Evolutionary conservation across 1,139 yeast genomes (phyloP), one percentile per base, ranked within the genome.

Genomic region (Pichia sp.): DNA sequence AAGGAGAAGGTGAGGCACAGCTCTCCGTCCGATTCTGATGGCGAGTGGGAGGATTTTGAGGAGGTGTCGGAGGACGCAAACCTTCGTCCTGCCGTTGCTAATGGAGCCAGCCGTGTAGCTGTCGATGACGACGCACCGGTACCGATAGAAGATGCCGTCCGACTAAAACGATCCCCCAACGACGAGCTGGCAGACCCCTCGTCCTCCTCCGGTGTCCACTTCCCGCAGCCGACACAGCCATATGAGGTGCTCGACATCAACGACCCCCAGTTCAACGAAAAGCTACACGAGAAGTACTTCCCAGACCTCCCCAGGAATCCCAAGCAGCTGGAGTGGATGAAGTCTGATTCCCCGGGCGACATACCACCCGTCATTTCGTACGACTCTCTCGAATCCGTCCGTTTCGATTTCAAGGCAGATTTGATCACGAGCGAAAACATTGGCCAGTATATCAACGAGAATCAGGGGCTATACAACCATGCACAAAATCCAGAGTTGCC

Each of bases 321-420:
- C 0, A 84, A 82, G 44, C 87, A 89, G 64, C 70, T 95, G 55
- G 87, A 92, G 54, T 93, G 99, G 99, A 92, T 92, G 97, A 77
- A 81, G 56, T 6, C 44, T 1, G 42, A 34, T 2, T 88, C 90
- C 1, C 61, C 78, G 34, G 74, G 74, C 13, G 36, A 36, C 4
- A 62, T 76, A 1, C 72, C 77, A 2, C 52, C 57, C 0, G 61
- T 64, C 7, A 58, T 70, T 4, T 73, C 82, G 0, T 84, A 85
- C 59, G 86, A 84, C 50, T 81, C 85, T 23, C 79, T 85, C 1
- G 72, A 83, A 0, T 85, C 88, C 57, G 75, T 93, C 70, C 74
- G 99, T 59, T 95, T 93, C 67, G 97, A 93, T 65, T 92, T 93
- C 69, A 76, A 82, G 56, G 99, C 98, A 8, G 76, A 88, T 61